Evolutionary conservation across 176 grass and related monocot genomes (phyloP).

Genomic region (Ampelocalamus luodianensis): DNA sequence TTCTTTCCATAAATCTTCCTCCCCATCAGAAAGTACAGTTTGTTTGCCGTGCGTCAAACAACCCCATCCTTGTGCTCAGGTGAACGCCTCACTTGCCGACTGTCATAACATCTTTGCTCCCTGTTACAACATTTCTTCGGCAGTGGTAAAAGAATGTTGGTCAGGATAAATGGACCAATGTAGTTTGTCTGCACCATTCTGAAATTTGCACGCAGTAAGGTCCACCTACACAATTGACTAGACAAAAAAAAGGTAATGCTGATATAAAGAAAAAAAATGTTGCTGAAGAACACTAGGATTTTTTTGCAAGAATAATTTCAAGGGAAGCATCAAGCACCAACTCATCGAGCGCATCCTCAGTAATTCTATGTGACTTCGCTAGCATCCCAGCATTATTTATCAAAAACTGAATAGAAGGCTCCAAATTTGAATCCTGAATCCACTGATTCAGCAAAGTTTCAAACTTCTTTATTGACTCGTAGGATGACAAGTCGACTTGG

Average conservation of each 20-base stretch:
- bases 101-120: no score
- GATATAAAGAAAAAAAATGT: constrained; percentile 18
- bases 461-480: constrained; percentile 79
- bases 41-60: no score
- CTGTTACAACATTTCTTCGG: no score
- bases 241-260: constrained; percentile 13
- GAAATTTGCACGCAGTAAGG: neutral
- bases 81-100: no score
- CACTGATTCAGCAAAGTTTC: constrained; percentile 58
- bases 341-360: constrained; percentile 70
- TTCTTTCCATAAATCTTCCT: no score
- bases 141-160: constrained; percentile 70
- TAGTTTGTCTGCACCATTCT: no score
- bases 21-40: no score
- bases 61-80: no score
- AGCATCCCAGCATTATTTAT: constrained; percentile 93
- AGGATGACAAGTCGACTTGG: constrained; percentile 74
- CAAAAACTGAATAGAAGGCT: constrained; percentile 77
- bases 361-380: constrained; percentile 70
- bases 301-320: neutral
- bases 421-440: constrained; percentile 53
- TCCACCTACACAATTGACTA: neutral
- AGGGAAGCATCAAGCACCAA: constrained; percentile 43
- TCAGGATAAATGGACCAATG: constrained; percentile 53
- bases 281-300: neutral